Evolutionary conservation across 768 basidiomycete genomes (phyloP), one percentile per base, ranked within the genome.

Genomic region (Amanita molliuscula): DNA sequence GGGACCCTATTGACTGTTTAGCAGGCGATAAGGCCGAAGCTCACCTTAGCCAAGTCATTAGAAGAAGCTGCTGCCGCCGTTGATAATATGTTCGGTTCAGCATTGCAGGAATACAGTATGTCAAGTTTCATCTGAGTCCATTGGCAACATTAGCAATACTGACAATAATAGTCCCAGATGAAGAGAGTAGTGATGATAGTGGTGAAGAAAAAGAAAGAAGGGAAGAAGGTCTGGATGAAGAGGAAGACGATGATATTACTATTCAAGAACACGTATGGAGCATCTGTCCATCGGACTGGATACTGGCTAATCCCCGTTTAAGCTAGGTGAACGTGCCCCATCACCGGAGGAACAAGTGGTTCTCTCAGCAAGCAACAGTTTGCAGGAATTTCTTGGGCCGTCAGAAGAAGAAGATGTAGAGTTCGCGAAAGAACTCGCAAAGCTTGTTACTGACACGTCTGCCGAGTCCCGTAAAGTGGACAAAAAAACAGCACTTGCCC

Each of bases 391-490:
- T 50, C 70, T 89, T 35, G 91, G 90, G 6, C 87, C 89, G 1
- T 81, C 86, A 7, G 84, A 90, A 55, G 92, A 94, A 60, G 91
- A 87, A 16, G 88, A 95, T 42, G 87, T 82, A 2, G 95, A 94
- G 29, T 99, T 99, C 59, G 88, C 85, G 7, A 91, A 91, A 62
- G 96, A 98, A 62, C 77, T 99, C 16, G 92, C 95, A 2, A 97
- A 88, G 68, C 82, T 99, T 70, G 82, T 97, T 43, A 91, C 88
- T 0, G 91, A 95, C 57, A 84, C 80, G 13, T 88, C 90, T 15
- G 67, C 77, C 0, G 91, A 96, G 56, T 78, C 84, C 3, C 74
- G 90, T 56, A 89, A 86, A 59, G 81, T 92, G 18, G 93, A 96
- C 61, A 86, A 88, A 66, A 89, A 86, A 65, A 84, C 88, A 1